These are phyloP conservation scores for Pleurotus tuoliensis DNA, from an alignment of 768 basidiomycete genomes.

Conservation along the genomic window DNA sequence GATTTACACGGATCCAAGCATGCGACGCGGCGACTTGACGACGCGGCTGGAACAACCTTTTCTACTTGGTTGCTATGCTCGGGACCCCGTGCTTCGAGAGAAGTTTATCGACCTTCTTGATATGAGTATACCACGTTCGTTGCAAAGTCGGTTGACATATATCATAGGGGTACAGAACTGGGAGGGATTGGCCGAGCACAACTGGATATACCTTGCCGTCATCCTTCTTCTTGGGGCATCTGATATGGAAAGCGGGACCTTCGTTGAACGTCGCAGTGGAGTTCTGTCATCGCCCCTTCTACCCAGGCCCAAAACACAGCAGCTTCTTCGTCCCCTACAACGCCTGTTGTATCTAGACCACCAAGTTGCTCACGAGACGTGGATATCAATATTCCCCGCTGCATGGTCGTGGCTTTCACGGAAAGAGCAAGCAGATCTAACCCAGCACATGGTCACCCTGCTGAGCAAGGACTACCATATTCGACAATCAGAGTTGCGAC, in stretches of 20 bases:
- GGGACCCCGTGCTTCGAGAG: slow-evolving; percentile 74
- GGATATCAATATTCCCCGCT: slow-evolving; percentile 85
- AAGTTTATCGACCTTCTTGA: slow-evolving; percentile 90
- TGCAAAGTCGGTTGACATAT: slow-evolving; percentile 81
- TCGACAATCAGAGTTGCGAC: slow-evolving; percentile 82
- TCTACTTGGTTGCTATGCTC: slow-evolving; percentile 84
- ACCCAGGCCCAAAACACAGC: slow-evolving; percentile 41
- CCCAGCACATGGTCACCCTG: slow-evolving; percentile 84
- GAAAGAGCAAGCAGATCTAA: slow-evolving; percentile 84
- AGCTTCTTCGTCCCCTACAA: slow-evolving; percentile 74
- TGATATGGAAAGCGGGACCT: slow-evolving; percentile 36
- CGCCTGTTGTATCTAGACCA: slow-evolving; percentile 80
- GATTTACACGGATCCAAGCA: slow-evolving; percentile 83
- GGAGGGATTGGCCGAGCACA: slow-evolving; percentile 88
- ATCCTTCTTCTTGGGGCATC: slow-evolving; percentile 77
- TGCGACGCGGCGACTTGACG: slow-evolving; percentile 92
- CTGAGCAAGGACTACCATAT: slow-evolving; percentile 93
- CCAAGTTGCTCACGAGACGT: slow-evolving; percentile 72
- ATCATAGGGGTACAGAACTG: slow-evolving; percentile 92
- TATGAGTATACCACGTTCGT: slow-evolving; percentile 77
- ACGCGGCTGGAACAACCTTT: slow-evolving; percentile 91
- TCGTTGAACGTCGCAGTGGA: slow-evolving; percentile 37
- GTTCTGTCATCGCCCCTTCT: slow-evolving; percentile 23
- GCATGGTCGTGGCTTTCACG: slow-evolving; percentile 84
- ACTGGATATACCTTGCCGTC: slow-evolving; percentile 92